phyloP scores from a whole-genome alignment of 169 alveolate species.

The Plasmodium blacklocki region DNA sequence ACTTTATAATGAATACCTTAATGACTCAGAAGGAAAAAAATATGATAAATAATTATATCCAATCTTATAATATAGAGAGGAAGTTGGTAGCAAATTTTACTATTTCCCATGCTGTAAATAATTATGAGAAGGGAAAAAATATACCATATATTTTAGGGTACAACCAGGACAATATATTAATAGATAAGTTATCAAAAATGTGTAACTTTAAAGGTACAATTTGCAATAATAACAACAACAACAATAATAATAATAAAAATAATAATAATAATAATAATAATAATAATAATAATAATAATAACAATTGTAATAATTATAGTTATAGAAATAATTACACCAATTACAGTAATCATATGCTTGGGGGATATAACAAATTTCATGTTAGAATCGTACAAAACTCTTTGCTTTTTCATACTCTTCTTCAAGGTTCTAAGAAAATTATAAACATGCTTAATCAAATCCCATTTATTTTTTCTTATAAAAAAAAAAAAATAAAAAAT shows the following conservation, averaged over 20 bases:
- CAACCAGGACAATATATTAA: conserved; percentile 20
- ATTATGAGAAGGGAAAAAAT: conserved; percentile 75
- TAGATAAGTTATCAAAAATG: background rate
- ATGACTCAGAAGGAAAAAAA: conserved; percentile 14
- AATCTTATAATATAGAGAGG: conserved; percentile 73
- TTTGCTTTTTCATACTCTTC: conserved; percentile 25
- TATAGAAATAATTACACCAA: background rate
- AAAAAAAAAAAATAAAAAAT: conserved; percentile 16
- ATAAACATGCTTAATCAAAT: conserved; percentile 38
- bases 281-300: background rate
- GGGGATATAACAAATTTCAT: no score
- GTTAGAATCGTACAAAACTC: conserved; percentile 3
- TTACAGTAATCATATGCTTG: no score
- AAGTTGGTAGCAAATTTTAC: conserved; percentile 69
- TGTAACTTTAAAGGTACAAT: background rate
- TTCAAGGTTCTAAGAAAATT: conserved; percentile 14
- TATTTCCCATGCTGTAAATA: conserved; percentile 41
- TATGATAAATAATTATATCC: conserved; percentile 49
- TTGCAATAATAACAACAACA: background rate
- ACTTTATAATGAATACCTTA: conserved; percentile 8
- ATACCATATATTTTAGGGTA: conserved; percentile 61
- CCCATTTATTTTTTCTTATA: conserved; percentile 49
- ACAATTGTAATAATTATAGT: background rate
- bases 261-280: background rate
- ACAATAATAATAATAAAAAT: no score